A percentile compares a stretch with the other conserved stretches of the same genome.
Evolutionary conservation across 495 filamentous ascomycete genomes (phyloP).

Genomic region (Aspergillus mulundensis): DNA sequence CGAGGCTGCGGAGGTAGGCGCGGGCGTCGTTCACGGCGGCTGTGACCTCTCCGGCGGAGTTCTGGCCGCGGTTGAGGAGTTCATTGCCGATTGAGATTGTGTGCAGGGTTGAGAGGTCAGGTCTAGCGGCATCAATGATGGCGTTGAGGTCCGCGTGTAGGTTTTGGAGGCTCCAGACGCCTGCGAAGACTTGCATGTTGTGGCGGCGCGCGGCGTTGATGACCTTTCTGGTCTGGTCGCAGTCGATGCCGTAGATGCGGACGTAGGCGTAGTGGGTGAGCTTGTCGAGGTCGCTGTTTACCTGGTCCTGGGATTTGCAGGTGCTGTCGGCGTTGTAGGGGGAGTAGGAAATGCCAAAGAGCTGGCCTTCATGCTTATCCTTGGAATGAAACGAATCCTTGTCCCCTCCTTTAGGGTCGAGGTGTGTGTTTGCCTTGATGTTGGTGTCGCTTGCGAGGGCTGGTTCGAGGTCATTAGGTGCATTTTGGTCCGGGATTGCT

Average conservation of each 20-base stretch:
- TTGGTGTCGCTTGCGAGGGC: conserved; percentile 6
- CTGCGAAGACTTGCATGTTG: conserved; percentile 66
- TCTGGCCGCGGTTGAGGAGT: conserved; percentile 61
- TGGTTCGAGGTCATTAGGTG: conserved; percentile 10
- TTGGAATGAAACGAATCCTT: conserved; percentile 1
- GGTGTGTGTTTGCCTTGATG: conserved; percentile 8
- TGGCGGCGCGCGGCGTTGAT: conserved; percentile 53
- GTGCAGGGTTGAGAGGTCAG: conserved; percentile 62
- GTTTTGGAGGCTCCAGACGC: conserved; percentile 62
- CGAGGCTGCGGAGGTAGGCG: conserved; percentile 49
- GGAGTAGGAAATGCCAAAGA: conserved; percentile 64
- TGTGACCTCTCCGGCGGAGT: conserved; percentile 47
- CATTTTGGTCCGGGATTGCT: conserved; percentile 1
- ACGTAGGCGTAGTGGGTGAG: conserved; percentile 53
- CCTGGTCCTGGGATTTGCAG: conserved; percentile 63
- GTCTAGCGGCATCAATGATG: conserved; percentile 50
- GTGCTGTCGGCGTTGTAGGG: conserved; percentile 62
- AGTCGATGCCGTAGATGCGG: conserved; percentile 79
- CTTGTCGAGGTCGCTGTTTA: conserved; percentile 59
- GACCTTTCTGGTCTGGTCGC: conserved; percentile 62
- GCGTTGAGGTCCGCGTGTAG: conserved; percentile 48
- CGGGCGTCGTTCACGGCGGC: conserved; percentile 55
- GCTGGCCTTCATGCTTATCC: background rate
- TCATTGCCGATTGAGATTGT: conserved; percentile 80
- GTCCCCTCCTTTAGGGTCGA: background rate